phyloP scores from a whole-genome alignment of 2,329 filamentous ascomycete species.

The Paraphaeosphaeria sporulosa region DNA sequence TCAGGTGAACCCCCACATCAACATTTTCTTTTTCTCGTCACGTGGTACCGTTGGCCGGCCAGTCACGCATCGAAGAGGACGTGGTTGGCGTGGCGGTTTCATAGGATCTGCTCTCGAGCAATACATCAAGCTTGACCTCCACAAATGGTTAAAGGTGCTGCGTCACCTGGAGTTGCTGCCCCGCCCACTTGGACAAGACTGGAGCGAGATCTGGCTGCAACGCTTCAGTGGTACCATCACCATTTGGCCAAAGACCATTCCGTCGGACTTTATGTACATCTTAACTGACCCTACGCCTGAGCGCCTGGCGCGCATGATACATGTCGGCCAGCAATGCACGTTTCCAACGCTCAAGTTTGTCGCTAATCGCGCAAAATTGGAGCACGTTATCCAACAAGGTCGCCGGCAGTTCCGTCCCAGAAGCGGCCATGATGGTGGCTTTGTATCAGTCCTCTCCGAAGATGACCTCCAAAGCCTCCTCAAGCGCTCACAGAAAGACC shows the following conservation, averaged over 20 bases:
- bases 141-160: conserved; percentile 96
- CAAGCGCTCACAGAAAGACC: conserved; percentile 34
- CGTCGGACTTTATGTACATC: conserved; percentile 85
- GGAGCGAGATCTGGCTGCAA: conserved; percentile 96
- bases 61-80: conserved; percentile 90
- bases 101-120: conserved; percentile 91
- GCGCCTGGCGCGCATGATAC: conserved; percentile 85
- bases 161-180: conserved; percentile 91
- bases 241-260: conserved; percentile 86
- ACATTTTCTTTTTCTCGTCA: conserved; percentile 98
- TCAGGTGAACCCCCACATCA: conserved; percentile 95
- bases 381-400: conserved; percentile 70
- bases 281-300: conserved; percentile 80
- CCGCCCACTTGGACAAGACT: conserved; percentile 90
- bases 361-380: conserved; percentile 83
- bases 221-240: conserved; percentile 94
- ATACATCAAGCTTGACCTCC: conserved; percentile 94
- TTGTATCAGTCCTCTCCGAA: conserved; percentile 53
- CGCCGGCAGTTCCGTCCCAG: conserved; percentile 52
- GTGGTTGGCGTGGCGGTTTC: conserved; percentile 95
- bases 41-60: conserved; percentile 90
- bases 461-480: conserved; percentile 56
- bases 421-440: conserved; percentile 39
- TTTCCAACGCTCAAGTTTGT: conserved; percentile 95
- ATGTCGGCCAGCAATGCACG: conserved; percentile 84